These are phyloP conservation scores for Diaporthe amygdali DNA, from an alignment of 2,329 filamentous ascomycete genomes.

Conservation along the genomic window DNA sequence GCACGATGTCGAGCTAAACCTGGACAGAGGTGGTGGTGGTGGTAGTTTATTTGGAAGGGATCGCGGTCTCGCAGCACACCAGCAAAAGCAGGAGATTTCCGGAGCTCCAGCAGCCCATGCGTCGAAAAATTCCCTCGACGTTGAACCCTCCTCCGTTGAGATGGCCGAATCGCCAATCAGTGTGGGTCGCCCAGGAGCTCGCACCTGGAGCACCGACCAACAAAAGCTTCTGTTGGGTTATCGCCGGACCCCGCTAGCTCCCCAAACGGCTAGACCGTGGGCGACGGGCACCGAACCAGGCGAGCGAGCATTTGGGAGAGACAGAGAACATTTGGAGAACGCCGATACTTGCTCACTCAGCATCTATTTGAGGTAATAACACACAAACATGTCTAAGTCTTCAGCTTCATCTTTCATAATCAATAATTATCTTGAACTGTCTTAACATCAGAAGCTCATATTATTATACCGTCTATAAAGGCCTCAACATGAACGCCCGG, in stretches of 20 bases:
- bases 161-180: slow-evolving; percentile 21
- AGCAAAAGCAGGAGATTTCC: slow-evolving; percentile 17
- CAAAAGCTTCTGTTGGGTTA: slow-evolving; percentile 25
- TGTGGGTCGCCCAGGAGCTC: slow-evolving; percentile 14
- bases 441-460: background rate
- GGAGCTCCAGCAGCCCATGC: slow-evolving; percentile 8
- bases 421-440: background rate
- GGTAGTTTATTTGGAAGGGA: background rate
- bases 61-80: slow-evolving; percentile 15
- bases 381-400: too few relatives aligned
- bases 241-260: slow-evolving; percentile 9
- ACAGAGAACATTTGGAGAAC: background rate
- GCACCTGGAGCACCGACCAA: slow-evolving; percentile 20
- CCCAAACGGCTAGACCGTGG: slow-evolving; percentile 7
- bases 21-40: background rate
- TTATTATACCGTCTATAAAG: slow-evolving; percentile 11
- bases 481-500: background rate
- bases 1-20: background rate
- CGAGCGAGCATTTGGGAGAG: background rate
- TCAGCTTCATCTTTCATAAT: background rate
- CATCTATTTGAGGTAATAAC: too few relatives aligned
- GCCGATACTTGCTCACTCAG: background rate
- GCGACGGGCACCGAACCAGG: slow-evolving; percentile 23
- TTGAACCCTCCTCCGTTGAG: slow-evolving; percentile 18
- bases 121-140: slow-evolving; percentile 18